Conservation (phyloP, 2,329 filamentous ascomycete species). For the Venturia oleaginea region DNA sequence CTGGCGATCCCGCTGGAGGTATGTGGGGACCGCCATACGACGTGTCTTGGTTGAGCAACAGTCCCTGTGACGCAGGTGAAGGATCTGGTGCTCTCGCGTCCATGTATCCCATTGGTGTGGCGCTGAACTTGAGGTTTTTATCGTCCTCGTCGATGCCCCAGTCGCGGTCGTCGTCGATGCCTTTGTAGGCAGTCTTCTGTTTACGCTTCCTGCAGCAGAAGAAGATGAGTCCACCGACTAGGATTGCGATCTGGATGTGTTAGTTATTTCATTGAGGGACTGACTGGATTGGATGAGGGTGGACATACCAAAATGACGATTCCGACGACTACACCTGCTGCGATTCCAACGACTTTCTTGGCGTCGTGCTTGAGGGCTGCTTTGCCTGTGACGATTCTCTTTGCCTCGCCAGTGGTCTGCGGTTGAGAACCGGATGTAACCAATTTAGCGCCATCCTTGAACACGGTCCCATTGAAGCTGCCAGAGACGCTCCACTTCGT, state of each 20-base stretch:
- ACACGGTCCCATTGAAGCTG: background rate
- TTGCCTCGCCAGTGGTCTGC: conserved; percentile 4
- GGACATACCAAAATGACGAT: conserved; percentile 1
- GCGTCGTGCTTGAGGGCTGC: background rate
- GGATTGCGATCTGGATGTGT: background rate
- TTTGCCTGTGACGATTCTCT: background rate
- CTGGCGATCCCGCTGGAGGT: background rate
- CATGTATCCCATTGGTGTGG: background rate
- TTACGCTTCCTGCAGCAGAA: background rate
- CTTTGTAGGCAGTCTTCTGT: background rate
- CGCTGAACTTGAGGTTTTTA: background rate
- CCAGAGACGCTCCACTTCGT: conserved; percentile 1
- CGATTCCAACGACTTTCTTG: background rate
- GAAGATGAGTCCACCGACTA: background rate
- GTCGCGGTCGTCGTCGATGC: background rate
- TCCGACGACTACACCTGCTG: conserved; percentile 3
- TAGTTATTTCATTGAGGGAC: background rate
- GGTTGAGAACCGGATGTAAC: background rate
- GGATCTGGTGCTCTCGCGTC: background rate
- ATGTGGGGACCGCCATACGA: background rate
- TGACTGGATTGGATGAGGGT: background rate
- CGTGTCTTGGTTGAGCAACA: background rate
- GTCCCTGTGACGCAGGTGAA: background rate
- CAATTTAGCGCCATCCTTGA: background rate
- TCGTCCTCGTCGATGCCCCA: conserved; percentile 1